Conservation (phyloP, 352 stramenopile species). For the Phytophthora vignae region DNA sequence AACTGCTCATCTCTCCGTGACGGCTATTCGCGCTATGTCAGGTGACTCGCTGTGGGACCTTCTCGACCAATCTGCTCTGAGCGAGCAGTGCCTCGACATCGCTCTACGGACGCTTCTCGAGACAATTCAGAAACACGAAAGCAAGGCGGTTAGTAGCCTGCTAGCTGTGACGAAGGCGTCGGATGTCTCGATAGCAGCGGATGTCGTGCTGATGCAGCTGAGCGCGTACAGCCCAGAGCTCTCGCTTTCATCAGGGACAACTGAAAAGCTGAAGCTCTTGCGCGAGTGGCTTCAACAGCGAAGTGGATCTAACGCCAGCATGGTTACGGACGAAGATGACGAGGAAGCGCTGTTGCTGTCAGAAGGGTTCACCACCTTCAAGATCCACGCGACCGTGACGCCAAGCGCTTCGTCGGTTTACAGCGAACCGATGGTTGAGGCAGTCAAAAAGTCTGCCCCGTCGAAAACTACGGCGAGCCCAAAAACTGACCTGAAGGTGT, state of each 20-base stretch:
- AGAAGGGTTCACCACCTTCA: constrained; percentile 47
- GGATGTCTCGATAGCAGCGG: constrained; percentile 31
- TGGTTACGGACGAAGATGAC: constrained; percentile 39
- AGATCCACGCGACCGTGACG: constrained; percentile 19
- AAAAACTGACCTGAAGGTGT: constrained; percentile 29
- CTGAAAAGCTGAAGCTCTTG: constrained; percentile 36
- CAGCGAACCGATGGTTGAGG: constrained; percentile 32
- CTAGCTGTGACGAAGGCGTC: constrained; percentile 36
- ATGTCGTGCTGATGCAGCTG: constrained; percentile 35
- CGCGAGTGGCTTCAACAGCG: constrained; percentile 47
- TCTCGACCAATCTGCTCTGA: constrained; percentile 59
- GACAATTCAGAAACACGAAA: constrained; percentile 50
- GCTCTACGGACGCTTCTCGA: constrained; percentile 42
- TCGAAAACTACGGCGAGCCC: neutral
- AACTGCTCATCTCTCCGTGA: constrained; percentile 56
- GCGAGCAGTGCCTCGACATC: constrained; percentile 48
- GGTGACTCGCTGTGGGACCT: constrained; percentile 65
- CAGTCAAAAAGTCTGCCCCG: neutral
- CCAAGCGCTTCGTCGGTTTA: constrained; percentile 21
- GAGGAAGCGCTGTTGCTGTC: constrained; percentile 53
- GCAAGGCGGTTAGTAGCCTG: constrained; percentile 46
- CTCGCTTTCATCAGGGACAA: constrained; percentile 17
- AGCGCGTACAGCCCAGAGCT: constrained; percentile 31
- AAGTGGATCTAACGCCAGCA: constrained; percentile 20
- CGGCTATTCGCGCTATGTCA: constrained; percentile 68